phyloP scores from a whole-genome alignment of 225 moss, liverwort and hornwort genomes.

The Takakia lepidozioides region DNA sequence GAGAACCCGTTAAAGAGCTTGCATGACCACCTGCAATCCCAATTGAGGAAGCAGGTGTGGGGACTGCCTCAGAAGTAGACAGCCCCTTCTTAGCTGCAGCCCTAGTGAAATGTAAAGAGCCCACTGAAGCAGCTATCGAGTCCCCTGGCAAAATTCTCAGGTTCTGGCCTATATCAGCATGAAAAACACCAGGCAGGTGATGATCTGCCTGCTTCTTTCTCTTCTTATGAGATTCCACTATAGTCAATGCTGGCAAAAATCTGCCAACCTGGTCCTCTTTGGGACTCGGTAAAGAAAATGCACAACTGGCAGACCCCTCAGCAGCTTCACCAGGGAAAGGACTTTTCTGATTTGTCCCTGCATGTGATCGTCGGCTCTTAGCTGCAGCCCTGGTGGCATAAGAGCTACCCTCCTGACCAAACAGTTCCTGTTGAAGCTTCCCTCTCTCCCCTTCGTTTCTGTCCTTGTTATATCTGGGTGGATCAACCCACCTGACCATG shows the following conservation, averaged over 20 bases:
- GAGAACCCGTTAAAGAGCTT: not conserved
- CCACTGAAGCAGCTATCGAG: constrained; percentile 25
- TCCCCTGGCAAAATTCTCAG: constrained; percentile 15
- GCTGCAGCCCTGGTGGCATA: constrained; percentile 31
- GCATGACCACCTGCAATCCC: constrained; percentile 1
- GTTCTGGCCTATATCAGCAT: constrained; percentile 18
- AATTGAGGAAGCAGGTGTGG: not conserved
- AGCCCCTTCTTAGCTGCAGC: constrained; percentile 1
- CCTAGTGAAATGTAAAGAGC: constrained; percentile 4
- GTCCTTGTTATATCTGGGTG: constrained; percentile 39
- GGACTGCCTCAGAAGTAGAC: not conserved
- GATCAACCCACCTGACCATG: constrained; percentile 42
- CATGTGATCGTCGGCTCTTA: constrained; percentile 18
- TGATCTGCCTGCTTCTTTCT: constrained; percentile 11
- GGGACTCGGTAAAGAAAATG: constrained; percentile 3
- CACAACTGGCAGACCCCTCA: constrained; percentile 15
- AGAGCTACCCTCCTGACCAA: constrained; percentile 19
- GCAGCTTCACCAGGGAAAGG: constrained; percentile 11
- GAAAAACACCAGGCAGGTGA: constrained; percentile 10
- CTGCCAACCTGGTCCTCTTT: constrained; percentile 9
- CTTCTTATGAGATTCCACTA: constrained; percentile 17
- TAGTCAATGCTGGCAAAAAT: constrained; percentile 14
- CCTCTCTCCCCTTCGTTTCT: constrained; percentile 32
- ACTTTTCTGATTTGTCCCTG: no score
- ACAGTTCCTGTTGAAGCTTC: constrained; percentile 4